Percentiles rank a stretch among this genome's conserved stretches.
Evolutionary conservation across 495 filamentous ascomycete species (phyloP).

Genomic region (Cercophora sp.): DNA sequence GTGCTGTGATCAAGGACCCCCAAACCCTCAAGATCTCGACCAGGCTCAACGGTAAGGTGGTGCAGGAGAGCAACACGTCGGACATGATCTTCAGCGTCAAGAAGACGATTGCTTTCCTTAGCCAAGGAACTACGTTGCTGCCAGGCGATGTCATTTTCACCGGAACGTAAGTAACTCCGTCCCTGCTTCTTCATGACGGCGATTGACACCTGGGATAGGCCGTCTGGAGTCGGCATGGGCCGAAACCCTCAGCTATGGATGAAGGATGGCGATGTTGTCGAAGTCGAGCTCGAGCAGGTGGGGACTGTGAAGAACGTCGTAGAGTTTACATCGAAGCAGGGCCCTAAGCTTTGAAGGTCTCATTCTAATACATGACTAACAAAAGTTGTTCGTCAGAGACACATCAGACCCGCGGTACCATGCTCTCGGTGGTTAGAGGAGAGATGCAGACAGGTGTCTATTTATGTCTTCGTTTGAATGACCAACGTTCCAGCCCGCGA

Average conservation of each 20-base stretch:
- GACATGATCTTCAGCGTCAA: slow-evolving; percentile 82
- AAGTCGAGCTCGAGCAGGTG: slow-evolving; percentile 68
- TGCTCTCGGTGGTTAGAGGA: too few species aligned
- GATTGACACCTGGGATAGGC: neutral
- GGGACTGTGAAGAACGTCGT: slow-evolving; percentile 69
- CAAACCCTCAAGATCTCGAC: slow-evolving; percentile 63
- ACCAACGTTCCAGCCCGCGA: too few species aligned
- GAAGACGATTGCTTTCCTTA: slow-evolving; percentile 69
- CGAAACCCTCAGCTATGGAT: slow-evolving; percentile 70
- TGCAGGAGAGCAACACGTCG: slow-evolving; percentile 69
- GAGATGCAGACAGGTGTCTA: too few species aligned
- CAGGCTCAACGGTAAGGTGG: slow-evolving; percentile 64
- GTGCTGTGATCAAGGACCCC: slow-evolving; percentile 63
- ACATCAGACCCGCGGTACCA: too few species aligned
- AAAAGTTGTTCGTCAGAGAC: too few species aligned
- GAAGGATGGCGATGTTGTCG: slow-evolving; percentile 74
- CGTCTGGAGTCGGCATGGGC: slow-evolving; percentile 76
- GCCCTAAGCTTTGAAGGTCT: slow-evolving; percentile 50
- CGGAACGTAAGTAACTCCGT: slow-evolving; percentile 62
- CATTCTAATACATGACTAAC: too few species aligned
- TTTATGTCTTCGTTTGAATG: too few species aligned
- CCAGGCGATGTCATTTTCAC: slow-evolving; percentile 84
- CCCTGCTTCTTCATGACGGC: neutral
- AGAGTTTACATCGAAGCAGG: slow-evolving; percentile 54
- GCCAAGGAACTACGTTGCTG: slow-evolving; percentile 70